Percentiles rank a stretch among this genome's conserved stretches.
These are phyloP conservation scores for Fraxinus dipetala DNA, from an alignment of 305 asterid genomes.

Conservation along the genomic window DNA sequence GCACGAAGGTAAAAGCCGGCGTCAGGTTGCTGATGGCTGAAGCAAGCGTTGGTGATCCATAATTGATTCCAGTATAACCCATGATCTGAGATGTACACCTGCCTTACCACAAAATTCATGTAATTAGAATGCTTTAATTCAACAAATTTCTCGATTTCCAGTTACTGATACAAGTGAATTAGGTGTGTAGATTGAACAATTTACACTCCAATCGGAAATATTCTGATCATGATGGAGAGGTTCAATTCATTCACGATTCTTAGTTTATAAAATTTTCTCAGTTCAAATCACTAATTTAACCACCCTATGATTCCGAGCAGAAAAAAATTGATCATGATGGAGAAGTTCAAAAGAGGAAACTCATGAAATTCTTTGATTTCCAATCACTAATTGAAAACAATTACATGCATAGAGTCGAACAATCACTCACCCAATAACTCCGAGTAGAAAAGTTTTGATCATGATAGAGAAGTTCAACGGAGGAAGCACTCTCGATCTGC, in stretches of 20 bases:
- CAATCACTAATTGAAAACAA: not conserved
- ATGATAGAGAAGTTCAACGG: constrained; percentile 42
- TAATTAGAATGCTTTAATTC: not conserved
- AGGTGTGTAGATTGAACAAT: not conserved
- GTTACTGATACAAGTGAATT: not conserved
- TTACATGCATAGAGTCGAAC: not conserved
- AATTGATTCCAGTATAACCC: constrained; percentile 75
- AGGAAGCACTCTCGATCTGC: constrained; percentile 31
- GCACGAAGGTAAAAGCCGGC: constrained; percentile 85
- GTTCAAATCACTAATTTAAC: not conserved
- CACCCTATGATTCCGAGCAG: not conserved
- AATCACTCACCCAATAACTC: constrained; percentile 58
- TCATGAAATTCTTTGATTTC: not conserved
- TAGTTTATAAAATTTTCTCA: not conserved
- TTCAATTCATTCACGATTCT: not conserved
- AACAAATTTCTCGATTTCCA: not conserved
- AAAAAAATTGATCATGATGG: not conserved
- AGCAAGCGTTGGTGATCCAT: constrained; percentile 84
- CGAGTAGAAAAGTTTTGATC: constrained; percentile 56
- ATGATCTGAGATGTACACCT: constrained; percentile 67
- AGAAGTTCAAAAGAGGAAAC: not conserved
- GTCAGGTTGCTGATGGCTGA: constrained; percentile 90
- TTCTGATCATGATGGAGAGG: not conserved
- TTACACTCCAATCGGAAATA: not conserved
- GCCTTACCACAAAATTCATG: not conserved